Evolutionary conservation across 2,329 filamentous ascomycete species (phyloP).

Genomic region (Ceratocystis alfenasii): DNA sequence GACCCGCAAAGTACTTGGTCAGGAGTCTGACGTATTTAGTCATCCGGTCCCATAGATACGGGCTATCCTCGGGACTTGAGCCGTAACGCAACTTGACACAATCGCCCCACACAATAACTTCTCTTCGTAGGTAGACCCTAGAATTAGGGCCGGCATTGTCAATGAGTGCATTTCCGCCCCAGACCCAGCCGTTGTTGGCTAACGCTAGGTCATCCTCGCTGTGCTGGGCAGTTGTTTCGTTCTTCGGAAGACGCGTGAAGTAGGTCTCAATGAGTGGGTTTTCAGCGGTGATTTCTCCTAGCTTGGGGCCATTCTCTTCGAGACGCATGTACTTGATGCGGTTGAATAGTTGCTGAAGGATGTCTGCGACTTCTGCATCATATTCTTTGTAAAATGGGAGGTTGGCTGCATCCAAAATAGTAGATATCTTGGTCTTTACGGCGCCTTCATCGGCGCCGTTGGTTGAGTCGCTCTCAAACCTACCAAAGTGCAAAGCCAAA

Average conservation of each 20-base stretch:
- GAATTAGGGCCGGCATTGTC: conserved; percentile 88
- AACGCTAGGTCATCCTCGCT: conserved; percentile 65
- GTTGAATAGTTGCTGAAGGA: conserved; percentile 84
- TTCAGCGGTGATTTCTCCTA: conserved; percentile 62
- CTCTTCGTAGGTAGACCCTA: conserved; percentile 82
- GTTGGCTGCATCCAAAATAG: conserved; percentile 73
- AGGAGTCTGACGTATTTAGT: conserved; percentile 80
- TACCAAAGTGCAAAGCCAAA: conserved; percentile 27
- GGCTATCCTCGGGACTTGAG: conserved; percentile 65
- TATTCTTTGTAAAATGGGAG: conserved; percentile 86
- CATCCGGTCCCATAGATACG: conserved; percentile 94
- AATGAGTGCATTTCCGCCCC: conserved; percentile 86
- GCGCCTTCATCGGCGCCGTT: conserved; percentile 36
- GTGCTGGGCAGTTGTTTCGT: conserved; percentile 65
- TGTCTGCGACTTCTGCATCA: conserved; percentile 67
- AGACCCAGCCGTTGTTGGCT: conserved; percentile 97
- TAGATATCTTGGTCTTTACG: conserved; percentile 41
- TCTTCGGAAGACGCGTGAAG: conserved; percentile 77
- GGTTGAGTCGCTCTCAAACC: conserved; percentile 38
- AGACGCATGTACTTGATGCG: conserved; percentile 88
- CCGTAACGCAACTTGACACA: conserved; percentile 96
- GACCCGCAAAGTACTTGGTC: conserved; percentile 88
- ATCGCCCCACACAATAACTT: conserved; percentile 97
- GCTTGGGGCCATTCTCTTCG: conserved; percentile 81
- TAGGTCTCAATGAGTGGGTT: conserved; percentile 86